Evolutionary conservation across 2,329 filamentous ascomycete species (phyloP), one percentile per base, ranked within the genome.

Genomic region (Aureobasidium sp.): DNA sequence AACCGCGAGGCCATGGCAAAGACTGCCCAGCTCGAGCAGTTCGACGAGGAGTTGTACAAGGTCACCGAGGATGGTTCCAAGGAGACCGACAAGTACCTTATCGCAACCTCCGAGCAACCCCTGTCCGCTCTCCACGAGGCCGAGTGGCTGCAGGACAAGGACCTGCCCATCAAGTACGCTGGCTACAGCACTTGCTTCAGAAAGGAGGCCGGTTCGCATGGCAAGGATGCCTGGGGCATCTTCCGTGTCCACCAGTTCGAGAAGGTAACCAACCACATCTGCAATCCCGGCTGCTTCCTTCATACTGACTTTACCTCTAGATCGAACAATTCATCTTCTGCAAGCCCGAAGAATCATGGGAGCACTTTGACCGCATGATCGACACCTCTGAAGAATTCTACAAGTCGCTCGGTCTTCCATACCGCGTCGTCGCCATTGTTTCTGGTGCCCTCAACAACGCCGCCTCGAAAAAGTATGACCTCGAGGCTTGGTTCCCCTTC

Each of bases 231-330:
- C 1, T 99, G 94, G 94, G 94, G 94, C 60, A 90, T 97, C 64
- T 99, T 96, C 83, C 87, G 94, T 65, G 92, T 97, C 29, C 94
- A 99, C 74, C 93, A 99, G 74, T 99, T 97, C 70, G 93, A 97
- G 74, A 96, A 95, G 83, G 86, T 84, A 53, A 27, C 27, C 13
- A 23, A 13, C 4, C 8, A 25, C 7, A n/a, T 31, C 27, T 3
- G 19, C 29, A 35, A 46, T 5, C 25, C 15, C n/a, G n/a, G 23
- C 43, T 46, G 4, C 27, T 29, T 29, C 27, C 15, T 29, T 51
- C 47, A 8, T 33, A 43, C 51, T 61, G 11, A 60, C 58, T 55
- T 31, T 21, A 35, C 10, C 4, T 35, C 9, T 43, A 64, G 63
- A 83, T 90, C 57, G 88, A 92, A 70, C 89, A 91, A 77, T 93